Percentiles rank a stretch among this genome's conserved stretches.
phyloP scores from a whole-genome alignment of 495 filamentous ascomycete species.

The Cercophora scortea region DNA sequence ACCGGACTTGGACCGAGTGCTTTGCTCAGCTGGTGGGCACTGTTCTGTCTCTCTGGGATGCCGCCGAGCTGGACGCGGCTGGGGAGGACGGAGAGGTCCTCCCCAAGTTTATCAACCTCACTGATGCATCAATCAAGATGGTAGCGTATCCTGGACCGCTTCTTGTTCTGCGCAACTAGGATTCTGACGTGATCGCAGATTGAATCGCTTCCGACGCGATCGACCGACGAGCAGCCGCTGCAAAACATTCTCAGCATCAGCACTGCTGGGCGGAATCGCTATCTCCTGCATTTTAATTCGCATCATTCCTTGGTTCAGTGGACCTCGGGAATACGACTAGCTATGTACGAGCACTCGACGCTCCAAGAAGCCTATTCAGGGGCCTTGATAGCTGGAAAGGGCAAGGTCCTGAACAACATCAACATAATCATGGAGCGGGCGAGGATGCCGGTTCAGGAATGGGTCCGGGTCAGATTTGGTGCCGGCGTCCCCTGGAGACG shows the following conservation, averaged over 20 bases:
- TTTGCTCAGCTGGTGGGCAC: constrained; percentile 96
- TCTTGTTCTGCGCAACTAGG: neutral
- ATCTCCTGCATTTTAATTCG: constrained; percentile 92
- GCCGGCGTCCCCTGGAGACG: constrained; percentile 94
- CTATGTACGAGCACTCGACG: constrained; percentile 90
- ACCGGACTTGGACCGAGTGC: constrained; percentile 92
- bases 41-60: constrained; percentile 93
- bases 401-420: constrained; percentile 80
- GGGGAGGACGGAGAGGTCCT: constrained; percentile 76
- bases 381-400: constrained; percentile 90
- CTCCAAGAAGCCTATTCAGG: constrained; percentile 96
- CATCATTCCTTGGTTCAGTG: constrained; percentile 89
- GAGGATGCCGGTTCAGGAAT: constrained; percentile 74
- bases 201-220: constrained; percentile 78
- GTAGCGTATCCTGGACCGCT: constrained; percentile 34
- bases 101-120: constrained; percentile 93
- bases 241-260: constrained; percentile 94
- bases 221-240: constrained; percentile 63
- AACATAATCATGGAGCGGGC: constrained; percentile 73
- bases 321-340: constrained; percentile 88
- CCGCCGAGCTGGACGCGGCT: constrained; percentile 81
- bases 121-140: constrained; percentile 96
- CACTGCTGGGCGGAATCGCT: constrained; percentile 91
- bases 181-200: constrained; percentile 47
- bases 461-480: constrained; percentile 92